phyloP scores from a whole-genome alignment of 108 stramenopile genomes.

The Stephanodiscus minutulus region DNA sequence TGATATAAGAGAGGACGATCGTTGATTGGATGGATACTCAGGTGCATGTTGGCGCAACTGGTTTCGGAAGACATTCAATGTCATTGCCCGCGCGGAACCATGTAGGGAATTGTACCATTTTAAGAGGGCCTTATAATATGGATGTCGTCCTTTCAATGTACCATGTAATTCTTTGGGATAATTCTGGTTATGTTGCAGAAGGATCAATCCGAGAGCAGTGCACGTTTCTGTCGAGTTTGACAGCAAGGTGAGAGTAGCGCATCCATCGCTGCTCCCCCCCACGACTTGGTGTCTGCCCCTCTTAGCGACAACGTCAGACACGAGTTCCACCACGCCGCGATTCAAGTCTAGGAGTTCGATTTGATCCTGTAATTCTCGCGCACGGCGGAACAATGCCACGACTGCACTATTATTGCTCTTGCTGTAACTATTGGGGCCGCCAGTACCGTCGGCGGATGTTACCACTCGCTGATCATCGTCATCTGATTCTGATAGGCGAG shows the following conservation, averaged over 20 bases:
- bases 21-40: conserved; percentile 16
- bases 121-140: conserved; percentile 12
- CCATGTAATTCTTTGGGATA: background rate
- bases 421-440: background rate
- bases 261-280: background rate
- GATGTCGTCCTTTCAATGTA: background rate
- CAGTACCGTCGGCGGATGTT: background rate
- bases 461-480: background rate
- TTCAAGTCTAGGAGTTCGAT: conserved; percentile 17
- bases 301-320: background rate
- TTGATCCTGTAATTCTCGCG: conserved; percentile 10
- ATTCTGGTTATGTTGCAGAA: conserved; percentile 13
- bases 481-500: background rate
- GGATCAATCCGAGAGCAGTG: conserved; percentile 16
- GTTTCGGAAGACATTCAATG: conserved; percentile 12
- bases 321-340: conserved; percentile 9
- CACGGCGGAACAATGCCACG: conserved; percentile 17
- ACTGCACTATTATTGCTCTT: conserved; percentile 1
- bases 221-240: conserved; percentile 15
- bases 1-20: conserved; percentile 11
- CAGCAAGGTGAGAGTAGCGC: background rate
- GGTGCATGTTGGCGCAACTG: conserved; percentile 14
- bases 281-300: background rate
- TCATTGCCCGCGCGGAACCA: background rate
- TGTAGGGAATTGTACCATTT: conserved; percentile 18